Conservation (phyloP, 2,329 filamentous ascomycete species). For the Apiospora marii region DNA sequence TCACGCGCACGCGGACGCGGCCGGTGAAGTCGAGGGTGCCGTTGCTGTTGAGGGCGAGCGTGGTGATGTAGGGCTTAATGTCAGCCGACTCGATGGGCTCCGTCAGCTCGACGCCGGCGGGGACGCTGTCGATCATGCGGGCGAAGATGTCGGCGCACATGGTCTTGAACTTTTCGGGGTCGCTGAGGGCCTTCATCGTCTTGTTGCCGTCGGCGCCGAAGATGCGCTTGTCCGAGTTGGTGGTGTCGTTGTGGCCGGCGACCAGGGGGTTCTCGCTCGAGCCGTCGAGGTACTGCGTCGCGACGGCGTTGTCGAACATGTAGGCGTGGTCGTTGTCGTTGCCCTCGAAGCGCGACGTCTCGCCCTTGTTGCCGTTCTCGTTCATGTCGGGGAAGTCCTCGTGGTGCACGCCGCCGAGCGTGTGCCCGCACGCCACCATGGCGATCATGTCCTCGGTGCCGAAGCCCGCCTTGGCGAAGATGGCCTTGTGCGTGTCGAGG, state of each 20-base stretch:
- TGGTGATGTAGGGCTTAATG: constrained; percentile 43
- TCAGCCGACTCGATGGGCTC: constrained; percentile 40
- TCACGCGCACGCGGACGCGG: constrained; percentile 23
- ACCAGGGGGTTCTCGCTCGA: constrained; percentile 53
- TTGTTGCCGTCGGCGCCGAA: constrained; percentile 53
- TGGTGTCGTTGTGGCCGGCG: constrained; percentile 46
- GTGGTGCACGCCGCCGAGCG: constrained; percentile 53
- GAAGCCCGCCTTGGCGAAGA: constrained; percentile 44
- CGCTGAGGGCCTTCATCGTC: constrained; percentile 50
- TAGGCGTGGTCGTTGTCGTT: constrained; percentile 35
- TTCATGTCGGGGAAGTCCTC: constrained; percentile 50
- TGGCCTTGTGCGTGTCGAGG: constrained; percentile 35
- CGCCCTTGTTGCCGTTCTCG: constrained; percentile 44
- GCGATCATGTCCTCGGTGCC: constrained; percentile 45
- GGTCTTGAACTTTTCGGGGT: constrained; percentile 46
- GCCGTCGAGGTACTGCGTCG: constrained; percentile 51
- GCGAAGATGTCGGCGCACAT: constrained; percentile 42
- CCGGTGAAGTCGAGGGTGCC: constrained; percentile 28
- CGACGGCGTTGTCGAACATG: constrained; percentile 53
- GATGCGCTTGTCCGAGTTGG: constrained; percentile 51
- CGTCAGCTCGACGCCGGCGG: constrained; percentile 39
- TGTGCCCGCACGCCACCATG: constrained; percentile 47
- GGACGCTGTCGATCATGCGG: constrained; percentile 48
- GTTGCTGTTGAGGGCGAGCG: constrained; percentile 37
- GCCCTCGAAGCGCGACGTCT: constrained; percentile 43